Percentiles rank a stretch among this genome's conserved stretches.
These are phyloP conservation scores for Rosa lucieae DNA, from an alignment of 306 rosid species.

Conservation along the genomic window DNA sequence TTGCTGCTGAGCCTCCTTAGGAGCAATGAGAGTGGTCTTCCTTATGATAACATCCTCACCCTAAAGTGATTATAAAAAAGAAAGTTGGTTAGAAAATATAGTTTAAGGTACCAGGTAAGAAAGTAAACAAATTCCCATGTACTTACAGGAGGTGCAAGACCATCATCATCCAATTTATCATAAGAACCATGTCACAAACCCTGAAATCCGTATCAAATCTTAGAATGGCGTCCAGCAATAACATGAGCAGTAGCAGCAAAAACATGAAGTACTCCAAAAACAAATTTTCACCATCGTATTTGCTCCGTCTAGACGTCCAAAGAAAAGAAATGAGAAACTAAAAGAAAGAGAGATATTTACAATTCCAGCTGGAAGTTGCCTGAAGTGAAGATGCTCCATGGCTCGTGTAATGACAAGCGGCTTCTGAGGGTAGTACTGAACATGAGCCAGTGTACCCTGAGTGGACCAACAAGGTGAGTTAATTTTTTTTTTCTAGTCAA, in stretches of 20 bases:
- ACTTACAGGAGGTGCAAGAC: slow-evolving; percentile 92
- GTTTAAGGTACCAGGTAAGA: too few relatives aligned
- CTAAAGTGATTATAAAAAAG: too few relatives aligned
- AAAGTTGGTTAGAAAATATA: too few relatives aligned
- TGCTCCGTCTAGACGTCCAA: too few relatives aligned
- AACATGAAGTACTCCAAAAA: not conserved
- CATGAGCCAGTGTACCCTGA: too few relatives aligned
- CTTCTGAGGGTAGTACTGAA: too few relatives aligned
- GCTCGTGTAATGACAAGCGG: slow-evolving; percentile 97
- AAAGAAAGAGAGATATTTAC: too few relatives aligned
- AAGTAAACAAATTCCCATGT: too few relatives aligned
- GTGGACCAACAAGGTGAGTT: too few relatives aligned
- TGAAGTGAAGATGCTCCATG: slow-evolving; percentile 96
- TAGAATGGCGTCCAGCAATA: slow-evolving; percentile 1
- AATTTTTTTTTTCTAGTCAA: too few relatives aligned
- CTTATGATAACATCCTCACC: slow-evolving; percentile 98
- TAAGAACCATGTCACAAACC: slow-evolving; percentile 59
- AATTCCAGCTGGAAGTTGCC: slow-evolving; percentile 99
- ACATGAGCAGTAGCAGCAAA: slow-evolving; percentile 9
- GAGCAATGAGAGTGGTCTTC: slow-evolving; percentile 87
- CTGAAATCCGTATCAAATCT: slow-evolving; percentile 44
- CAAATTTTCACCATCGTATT: too few relatives aligned
- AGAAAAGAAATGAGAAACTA: too few relatives aligned
- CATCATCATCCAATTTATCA: slow-evolving; percentile 95
- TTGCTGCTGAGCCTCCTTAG: slow-evolving; percentile 60